Evolutionary conservation across 2,329 filamentous ascomycete species (phyloP).

Genomic region (Claviceps cyperi): DNA sequence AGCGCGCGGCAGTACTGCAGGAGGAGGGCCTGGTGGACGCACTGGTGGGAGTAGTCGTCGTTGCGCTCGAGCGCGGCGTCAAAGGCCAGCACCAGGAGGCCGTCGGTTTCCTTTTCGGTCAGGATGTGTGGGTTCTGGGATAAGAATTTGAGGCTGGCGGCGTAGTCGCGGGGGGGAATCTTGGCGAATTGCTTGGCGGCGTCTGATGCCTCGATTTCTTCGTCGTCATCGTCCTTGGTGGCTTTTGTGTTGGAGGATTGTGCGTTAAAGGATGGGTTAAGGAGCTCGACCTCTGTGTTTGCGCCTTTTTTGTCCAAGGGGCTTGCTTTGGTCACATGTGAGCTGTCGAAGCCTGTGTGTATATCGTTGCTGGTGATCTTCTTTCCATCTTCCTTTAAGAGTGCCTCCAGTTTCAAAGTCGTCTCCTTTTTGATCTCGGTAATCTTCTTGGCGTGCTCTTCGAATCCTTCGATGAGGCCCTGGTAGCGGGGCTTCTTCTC

Average conservation of each 20-base stretch:
- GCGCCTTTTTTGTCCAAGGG: constrained; percentile 31
- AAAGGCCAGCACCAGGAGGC: constrained; percentile 80
- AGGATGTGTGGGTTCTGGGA: constrained; percentile 65
- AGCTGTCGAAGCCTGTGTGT: constrained; percentile 82
- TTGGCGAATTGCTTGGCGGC: constrained; percentile 69
- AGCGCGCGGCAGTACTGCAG: constrained; percentile 90
- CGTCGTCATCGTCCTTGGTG: constrained; percentile 50
- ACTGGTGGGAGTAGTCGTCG: constrained; percentile 66
- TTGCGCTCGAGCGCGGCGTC: constrained; percentile 68
- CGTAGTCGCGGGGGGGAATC: constrained; percentile 64
- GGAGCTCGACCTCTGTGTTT: constrained; percentile 48
- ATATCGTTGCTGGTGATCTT: constrained; percentile 93
- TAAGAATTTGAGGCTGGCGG: constrained; percentile 60
- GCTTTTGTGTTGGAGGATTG: constrained; percentile 7
- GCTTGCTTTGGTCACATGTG: constrained; percentile 54
- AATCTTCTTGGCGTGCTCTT: constrained; percentile 64
- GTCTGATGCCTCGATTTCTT: constrained; percentile 60
- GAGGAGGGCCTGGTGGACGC: constrained; percentile 82
- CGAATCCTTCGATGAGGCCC: constrained; percentile 66
- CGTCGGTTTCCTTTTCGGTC: constrained; percentile 76
- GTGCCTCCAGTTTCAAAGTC: constrained; percentile 54
- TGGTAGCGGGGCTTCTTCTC: constrained; percentile 46
- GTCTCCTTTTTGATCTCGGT: constrained; percentile 64
- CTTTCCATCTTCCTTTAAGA: constrained; percentile 70
- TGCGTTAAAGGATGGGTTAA: constrained; percentile 48